These are phyloP conservation scores for Aspergillus pseudoviridinutans DNA, from an alignment of 2,329 filamentous ascomycete genomes.

Conservation along the genomic window DNA sequence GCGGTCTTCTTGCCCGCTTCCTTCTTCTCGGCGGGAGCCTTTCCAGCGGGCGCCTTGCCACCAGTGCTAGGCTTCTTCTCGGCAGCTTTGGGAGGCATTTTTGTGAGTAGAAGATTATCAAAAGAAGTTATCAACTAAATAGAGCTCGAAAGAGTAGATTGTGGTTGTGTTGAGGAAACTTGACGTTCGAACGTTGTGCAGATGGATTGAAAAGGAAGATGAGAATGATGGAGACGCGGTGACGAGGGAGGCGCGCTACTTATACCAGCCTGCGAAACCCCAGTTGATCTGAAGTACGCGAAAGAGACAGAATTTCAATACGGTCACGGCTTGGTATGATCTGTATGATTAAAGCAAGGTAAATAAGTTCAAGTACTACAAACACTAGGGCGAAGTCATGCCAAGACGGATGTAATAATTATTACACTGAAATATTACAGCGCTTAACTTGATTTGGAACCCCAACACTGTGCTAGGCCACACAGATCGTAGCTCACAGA, in stretches of 20 bases:
- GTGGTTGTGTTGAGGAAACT: conserved; percentile 20
- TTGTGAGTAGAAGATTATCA: conserved; percentile 38
- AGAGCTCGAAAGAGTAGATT: neutral
- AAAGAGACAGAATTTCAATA: conserved; percentile 47
- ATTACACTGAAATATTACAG: conserved; percentile 20
- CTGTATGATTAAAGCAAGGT: conserved; percentile 40
- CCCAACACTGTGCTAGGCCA: conserved; percentile 2
- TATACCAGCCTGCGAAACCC: conserved; percentile 41
- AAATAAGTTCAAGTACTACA: conserved; percentile 18
- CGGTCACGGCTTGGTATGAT: conserved; percentile 41
- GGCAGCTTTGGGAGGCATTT: conserved; percentile 97
- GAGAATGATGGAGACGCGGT: conserved; percentile 35
- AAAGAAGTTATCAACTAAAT: conserved; percentile 9
- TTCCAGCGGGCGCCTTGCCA: conserved; percentile 81
- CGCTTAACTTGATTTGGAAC: conserved; percentile 27
- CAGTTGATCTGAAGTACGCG: conserved; percentile 43
- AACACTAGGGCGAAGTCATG: conserved; percentile 7
- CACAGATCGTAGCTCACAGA: conserved; percentile 12
- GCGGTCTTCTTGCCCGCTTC: conserved; percentile 98
- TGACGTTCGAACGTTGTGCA: conserved; percentile 21
- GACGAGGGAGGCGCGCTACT: conserved; percentile 41
- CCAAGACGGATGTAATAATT: conserved; percentile 17
- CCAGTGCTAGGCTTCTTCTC: conserved; percentile 95
- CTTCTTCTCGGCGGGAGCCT: conserved; percentile 94
- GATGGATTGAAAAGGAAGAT: conserved; percentile 32